Evolutionary conservation across 2,329 filamentous ascomycete species (phyloP), one percentile per base, ranked within the genome.

Genomic region (Tympanopsis confertula): DNA sequence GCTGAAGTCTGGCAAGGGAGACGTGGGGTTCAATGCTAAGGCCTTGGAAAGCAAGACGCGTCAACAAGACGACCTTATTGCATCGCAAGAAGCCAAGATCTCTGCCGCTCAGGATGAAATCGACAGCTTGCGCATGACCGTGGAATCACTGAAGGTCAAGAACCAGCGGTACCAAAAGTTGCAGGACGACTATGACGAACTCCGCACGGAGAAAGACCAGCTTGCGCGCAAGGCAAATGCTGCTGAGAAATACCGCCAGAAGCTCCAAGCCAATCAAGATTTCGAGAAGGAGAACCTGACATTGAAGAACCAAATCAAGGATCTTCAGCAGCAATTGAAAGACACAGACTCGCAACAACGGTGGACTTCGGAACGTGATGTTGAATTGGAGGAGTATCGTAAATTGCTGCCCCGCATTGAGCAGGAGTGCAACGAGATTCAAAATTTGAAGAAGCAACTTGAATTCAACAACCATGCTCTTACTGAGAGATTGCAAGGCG

Each of bases 181-280:
- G 12, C 62, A 66, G 38, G 65, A 68, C 47, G 62, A 68, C 44
- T 64, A 65, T 42, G 63, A 67, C 41, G 62, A 64, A 42, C 55
- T 66, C 26, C 66, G 65, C 43, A 63, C 57, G 5, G 62, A 68
- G 30, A 52, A 61, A 39, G 63, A 66, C 19, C 57, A 64, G 35
- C 50, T 66, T 13, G 55, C 57, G 4, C 58, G 61, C 38, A 66
- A 65, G 43, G 64, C 63, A 4, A 68, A 68, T 35, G 58, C 62
- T 0, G 62, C 61, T 2, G 63, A 68, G 41, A 67, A 68, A 42
- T 67, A 67, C 42, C 57, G 61, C 37, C 62, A 65, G 41, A 68
- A 68, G 44, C 48, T 68, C 10, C 62, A 67, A 45, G 59, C 61
- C 24, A 65, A 57, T 37, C 63, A 67, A 44, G 59, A 65, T 38